Evolutionary conservation across 2,329 filamentous ascomycete genomes (phyloP).

Genomic region (Trichoderma koningii): DNA sequence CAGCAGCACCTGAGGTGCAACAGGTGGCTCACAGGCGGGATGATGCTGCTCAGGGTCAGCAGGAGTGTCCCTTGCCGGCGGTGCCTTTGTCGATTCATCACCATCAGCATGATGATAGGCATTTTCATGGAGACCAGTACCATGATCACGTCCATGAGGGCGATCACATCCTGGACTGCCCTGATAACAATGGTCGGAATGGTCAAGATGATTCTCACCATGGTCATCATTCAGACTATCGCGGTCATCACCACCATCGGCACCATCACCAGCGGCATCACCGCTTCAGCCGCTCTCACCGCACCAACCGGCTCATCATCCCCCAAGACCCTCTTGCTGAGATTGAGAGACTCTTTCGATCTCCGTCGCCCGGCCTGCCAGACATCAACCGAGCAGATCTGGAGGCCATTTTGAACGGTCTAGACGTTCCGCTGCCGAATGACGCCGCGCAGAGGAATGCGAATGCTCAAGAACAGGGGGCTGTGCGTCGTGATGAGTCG

Average conservation of each 20-base stretch:
- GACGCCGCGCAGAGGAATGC: not conserved
- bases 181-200: not conserved
- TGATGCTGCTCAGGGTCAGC: not conserved
- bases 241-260: not conserved
- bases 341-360: not conserved
- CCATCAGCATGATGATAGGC: constrained; percentile 20
- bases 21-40: not conserved
- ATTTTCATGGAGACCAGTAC: constrained; percentile 14
- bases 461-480: not conserved
- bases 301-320: not conserved
- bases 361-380: not conserved
- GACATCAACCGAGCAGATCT: not conserved
- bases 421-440: not conserved
- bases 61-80: not conserved
- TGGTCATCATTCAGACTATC: not conserved
- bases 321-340: not conserved
- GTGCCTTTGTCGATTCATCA: constrained; percentile 8
- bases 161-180: not conserved
- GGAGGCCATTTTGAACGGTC: constrained; percentile 6
- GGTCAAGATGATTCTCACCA: not conserved
- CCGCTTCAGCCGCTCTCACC: not conserved
- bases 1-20: not conserved
- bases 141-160: not conserved
- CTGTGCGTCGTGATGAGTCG: not conserved
- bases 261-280: constrained; percentile 9